These are phyloP conservation scores for Aspergillus thermomutatus DNA, from an alignment of 2,329 filamentous ascomycete genomes.

Conservation along the genomic window DNA sequence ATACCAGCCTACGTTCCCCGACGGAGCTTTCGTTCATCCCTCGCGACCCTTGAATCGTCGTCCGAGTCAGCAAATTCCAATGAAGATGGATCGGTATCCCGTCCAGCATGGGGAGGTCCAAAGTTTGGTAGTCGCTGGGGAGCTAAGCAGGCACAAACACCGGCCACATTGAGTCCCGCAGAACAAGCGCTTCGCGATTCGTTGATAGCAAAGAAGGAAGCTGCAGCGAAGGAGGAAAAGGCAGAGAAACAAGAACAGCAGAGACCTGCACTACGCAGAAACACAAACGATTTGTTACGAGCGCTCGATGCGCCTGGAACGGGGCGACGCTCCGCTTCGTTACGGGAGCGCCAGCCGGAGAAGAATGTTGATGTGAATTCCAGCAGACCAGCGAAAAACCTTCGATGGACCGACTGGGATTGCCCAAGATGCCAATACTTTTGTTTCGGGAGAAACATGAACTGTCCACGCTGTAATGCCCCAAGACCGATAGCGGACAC, in stretches of 20 bases:
- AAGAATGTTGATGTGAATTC: constrained; percentile 7
- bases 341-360: constrained; percentile 5
- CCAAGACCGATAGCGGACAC: constrained; percentile 15
- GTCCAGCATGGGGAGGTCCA: constrained; percentile 9
- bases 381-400: background rate
- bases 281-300: constrained; percentile 1
- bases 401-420: constrained; percentile 21
- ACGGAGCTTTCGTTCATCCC: constrained; percentile 35
- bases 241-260: background rate
- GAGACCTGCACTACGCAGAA: background rate
- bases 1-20: constrained; percentile 19
- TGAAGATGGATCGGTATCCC: constrained; percentile 15
- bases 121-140: constrained; percentile 30
- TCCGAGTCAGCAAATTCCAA: constrained; percentile 24
- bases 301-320: background rate
- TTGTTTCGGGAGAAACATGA: constrained; percentile 17
- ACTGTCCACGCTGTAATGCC: constrained; percentile 29
- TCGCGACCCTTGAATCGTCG: constrained; percentile 24
- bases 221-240: background rate
- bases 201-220: constrained; percentile 16
- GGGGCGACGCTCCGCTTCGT: background rate
- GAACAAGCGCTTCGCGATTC: constrained; percentile 31
- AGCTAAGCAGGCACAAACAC: constrained; percentile 13
- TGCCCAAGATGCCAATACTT: constrained; percentile 24
- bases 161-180: constrained; percentile 27